Evolutionary conservation across 1,284 basidiomycete genomes (phyloP), one percentile per base, ranked within the genome.

Genomic region (Chondrostereum purpureum): DNA sequence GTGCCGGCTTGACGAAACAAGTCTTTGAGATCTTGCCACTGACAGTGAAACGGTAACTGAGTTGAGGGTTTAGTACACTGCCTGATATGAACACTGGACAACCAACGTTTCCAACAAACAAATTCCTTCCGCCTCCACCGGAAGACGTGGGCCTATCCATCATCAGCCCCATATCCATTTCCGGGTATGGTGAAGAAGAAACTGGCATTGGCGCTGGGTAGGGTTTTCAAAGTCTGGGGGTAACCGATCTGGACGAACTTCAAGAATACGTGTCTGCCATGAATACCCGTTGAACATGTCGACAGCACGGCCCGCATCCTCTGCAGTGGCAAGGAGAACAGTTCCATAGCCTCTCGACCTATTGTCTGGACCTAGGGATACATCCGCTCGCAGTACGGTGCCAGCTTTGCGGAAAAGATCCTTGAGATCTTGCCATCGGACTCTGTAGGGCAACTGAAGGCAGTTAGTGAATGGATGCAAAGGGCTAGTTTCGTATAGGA

Each of bases 21-120:
- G 58, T 96, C 92, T 63, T 95, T 95, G 48, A 97, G 75, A 58
- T 96, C 92, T 66, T 98, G 95, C 95, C 95, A 99, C 68, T 96
- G 93, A 58, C 90, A 89, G 55, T 93, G 88, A 65, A 95, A 89
- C 0, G 94, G 93, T n/a, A 97, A 76, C 90, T 96, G 49, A 5
- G 24, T 39, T 19, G 8, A 45, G 27, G 40, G 31, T 35, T 14
- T 41, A 22, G 45, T 38, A 33, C 18, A 17, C 41, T 40, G 44
- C 19, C 49, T 34, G 31, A 27, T 24, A 36, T 17, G 48, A 39
- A 21, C 41, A 43, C 19, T 16, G 23, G 20, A 45, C 44, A 42
- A 23, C 44, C 36, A 46, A 80, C 79, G 60, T 82, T 82, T 46
- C 78, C 80, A 23, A 82, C 75, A 53, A 92, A 92, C 14, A 93